Evolutionary conservation across 1,139 yeast genomes (phyloP).

Genomic region (Blastobotrys elegans): DNA sequence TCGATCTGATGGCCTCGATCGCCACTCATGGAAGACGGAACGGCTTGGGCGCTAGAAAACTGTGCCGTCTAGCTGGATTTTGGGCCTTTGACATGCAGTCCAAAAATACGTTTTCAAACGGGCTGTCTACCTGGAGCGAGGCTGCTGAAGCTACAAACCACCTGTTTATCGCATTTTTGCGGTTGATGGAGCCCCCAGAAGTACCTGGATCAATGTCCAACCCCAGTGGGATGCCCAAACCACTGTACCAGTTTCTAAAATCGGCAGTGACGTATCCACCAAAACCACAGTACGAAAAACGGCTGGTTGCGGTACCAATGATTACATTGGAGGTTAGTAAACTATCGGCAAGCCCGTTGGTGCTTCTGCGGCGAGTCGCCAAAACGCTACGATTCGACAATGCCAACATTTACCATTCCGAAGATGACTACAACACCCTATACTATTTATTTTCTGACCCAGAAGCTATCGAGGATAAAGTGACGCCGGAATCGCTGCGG

Average conservation of each 20-base stretch:
- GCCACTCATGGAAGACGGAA: slow-evolving; percentile 80
- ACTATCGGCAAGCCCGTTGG: slow-evolving; percentile 56
- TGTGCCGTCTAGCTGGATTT: slow-evolving; percentile 75
- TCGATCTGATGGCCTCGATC: slow-evolving; percentile 73
- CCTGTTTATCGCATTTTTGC: slow-evolving; percentile 65
- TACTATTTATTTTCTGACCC: slow-evolving; percentile 68
- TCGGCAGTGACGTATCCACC: slow-evolving; percentile 35
- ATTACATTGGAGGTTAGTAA: slow-evolving; percentile 62
- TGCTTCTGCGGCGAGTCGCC: slow-evolving; percentile 55
- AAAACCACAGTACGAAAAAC: slow-evolving; percentile 27
- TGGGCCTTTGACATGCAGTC: slow-evolving; percentile 70
- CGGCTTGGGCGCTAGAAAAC: slow-evolving; percentile 72
- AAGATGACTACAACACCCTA: slow-evolving; percentile 73
- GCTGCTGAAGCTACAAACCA: slow-evolving; percentile 87
- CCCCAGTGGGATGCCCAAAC: slow-evolving; percentile 14
- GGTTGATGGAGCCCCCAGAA: slow-evolving; percentile 49
- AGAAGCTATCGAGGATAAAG: slow-evolving; percentile 53
- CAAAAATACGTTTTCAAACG: slow-evolving; percentile 52
- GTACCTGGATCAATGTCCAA: slow-evolving; percentile 7
- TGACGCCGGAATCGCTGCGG: slow-evolving; percentile 71
- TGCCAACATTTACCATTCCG: slow-evolving; percentile 62
- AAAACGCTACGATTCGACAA: slow-evolving; percentile 66
- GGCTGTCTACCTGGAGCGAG: slow-evolving; percentile 61
- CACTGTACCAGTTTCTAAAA: slow-evolving; percentile 11
- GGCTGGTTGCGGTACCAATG: slow-evolving; percentile 55